Evolutionary conservation across 2,329 filamentous ascomycete genomes (phyloP).

Genomic region (Fusarium clavum): DNA sequence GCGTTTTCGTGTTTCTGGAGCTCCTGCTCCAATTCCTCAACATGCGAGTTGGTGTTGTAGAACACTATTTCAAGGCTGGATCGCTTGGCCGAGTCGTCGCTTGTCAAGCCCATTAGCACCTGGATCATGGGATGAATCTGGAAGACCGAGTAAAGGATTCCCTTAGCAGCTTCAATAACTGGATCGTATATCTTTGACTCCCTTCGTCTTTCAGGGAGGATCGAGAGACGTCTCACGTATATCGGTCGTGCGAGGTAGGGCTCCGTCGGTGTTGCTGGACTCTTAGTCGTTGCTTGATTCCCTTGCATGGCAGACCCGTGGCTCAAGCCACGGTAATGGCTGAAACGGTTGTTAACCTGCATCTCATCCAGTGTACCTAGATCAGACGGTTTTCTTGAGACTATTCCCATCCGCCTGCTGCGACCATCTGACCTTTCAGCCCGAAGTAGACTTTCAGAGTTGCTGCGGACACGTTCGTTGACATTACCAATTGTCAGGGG

Average conservation of each 20-base stretch:
- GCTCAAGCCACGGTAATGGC: slow-evolving; percentile 74
- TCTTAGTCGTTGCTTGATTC: slow-evolving; percentile 57
- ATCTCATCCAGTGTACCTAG: slow-evolving; percentile 72
- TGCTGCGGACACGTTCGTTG: slow-evolving; percentile 75
- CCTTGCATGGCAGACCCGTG: slow-evolving; percentile 76
- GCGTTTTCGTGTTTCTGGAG: slow-evolving; percentile 70
- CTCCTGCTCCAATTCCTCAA: slow-evolving; percentile 73
- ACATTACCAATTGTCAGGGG: slow-evolving; percentile 75
- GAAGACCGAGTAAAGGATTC: slow-evolving; percentile 74
- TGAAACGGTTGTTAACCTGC: slow-evolving; percentile 72
- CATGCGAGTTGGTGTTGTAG: slow-evolving; percentile 74
- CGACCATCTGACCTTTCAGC: slow-evolving; percentile 65
- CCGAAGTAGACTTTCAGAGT: slow-evolving; percentile 71
- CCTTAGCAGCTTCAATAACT: slow-evolving; percentile 73
- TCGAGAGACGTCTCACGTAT: slow-evolving; percentile 72
- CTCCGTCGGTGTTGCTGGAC: slow-evolving; percentile 71
- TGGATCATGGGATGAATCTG: slow-evolving; percentile 77
- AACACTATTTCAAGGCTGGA: slow-evolving; percentile 75
- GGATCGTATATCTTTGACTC: slow-evolving; percentile 72
- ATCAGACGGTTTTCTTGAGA: slow-evolving; percentile 70
- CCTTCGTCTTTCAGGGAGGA: slow-evolving; percentile 71
- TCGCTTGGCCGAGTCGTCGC: slow-evolving; percentile 69
- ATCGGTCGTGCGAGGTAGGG: slow-evolving; percentile 68
- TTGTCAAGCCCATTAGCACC: slow-evolving; percentile 71
- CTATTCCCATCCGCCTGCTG: slow-evolving; percentile 72